Conservation (phyloP, 306 rosid species). For the Cicer bijugum region DNA sequence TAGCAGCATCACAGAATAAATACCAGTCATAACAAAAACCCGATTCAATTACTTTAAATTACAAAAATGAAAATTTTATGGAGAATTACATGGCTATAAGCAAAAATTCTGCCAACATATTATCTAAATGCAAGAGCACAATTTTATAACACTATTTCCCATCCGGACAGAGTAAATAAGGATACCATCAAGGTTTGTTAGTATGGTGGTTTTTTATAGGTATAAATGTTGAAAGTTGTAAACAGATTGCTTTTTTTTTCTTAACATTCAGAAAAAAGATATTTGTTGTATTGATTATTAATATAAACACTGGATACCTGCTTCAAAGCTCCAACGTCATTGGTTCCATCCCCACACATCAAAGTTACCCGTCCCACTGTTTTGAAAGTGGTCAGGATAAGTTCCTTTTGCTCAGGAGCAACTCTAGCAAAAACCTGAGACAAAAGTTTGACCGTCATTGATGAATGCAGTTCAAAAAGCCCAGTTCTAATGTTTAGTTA, state of each 20-base stretch:
- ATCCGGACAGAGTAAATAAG: conserved; percentile 22
- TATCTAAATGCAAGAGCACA: conserved; percentile 25
- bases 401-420: conserved; percentile 99
- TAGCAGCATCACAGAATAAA: conserved; percentile 28
- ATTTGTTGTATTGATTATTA: conserved; percentile 1
- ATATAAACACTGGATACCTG: conserved; percentile 63
- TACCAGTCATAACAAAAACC: conserved; percentile 2
- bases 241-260: conserved; percentile 27
- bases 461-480: conserved; percentile 35
- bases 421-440: conserved; percentile 96
- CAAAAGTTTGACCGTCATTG: conserved; percentile 40
- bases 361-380: conserved; percentile 89
- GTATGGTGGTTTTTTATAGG: neutral
- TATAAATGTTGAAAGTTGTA: conserved; percentile 5
- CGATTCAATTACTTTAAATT: conserved; percentile 10
- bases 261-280: conserved; percentile 39
- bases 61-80: conserved; percentile 10
- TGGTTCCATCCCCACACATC: conserved; percentile 99
- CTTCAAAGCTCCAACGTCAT: conserved; percentile 97
- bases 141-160: neutral
- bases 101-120: conserved; percentile 12
- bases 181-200: conserved; percentile 4
- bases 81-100: conserved; percentile 6
- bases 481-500: conserved; percentile 30
- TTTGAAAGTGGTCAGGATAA: conserved; percentile 93